Percentiles rank a stretch among this genome's conserved stretches.
Conservation (phyloP, 202 grass and related monocot species). For the Bolboschoenoplectus hybrid region DNA sequence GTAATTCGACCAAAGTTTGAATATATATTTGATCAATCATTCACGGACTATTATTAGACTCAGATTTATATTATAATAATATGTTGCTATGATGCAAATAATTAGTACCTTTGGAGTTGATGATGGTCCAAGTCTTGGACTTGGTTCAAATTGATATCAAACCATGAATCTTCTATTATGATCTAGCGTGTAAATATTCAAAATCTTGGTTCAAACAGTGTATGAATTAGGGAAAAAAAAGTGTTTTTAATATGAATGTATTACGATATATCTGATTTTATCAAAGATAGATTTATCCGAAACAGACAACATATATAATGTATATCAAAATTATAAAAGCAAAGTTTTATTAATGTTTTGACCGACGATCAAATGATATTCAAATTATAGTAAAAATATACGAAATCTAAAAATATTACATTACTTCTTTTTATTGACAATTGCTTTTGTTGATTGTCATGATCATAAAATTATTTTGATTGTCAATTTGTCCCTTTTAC, state of each 20-base stretch:
- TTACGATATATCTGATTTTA: neutral
- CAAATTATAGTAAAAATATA: too few species aligned
- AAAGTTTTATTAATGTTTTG: too few species aligned
- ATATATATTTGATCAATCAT: conserved; percentile 13
- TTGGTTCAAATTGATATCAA: neutral
- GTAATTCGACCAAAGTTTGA: conserved; percentile 6
- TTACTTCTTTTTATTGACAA: neutral
- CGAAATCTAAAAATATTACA: too few species aligned
- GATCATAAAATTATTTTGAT: neutral
- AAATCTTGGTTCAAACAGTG: neutral
- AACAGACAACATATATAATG: too few species aligned
- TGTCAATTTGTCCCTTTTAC: neutral
- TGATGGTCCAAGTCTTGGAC: conserved; percentile 3
- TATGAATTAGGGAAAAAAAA: neutral
- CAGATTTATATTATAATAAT: neutral
- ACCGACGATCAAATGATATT: too few species aligned
- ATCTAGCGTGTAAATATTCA: neutral
- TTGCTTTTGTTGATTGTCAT: neutral
- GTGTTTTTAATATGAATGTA: neutral
- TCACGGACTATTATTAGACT: neutral
- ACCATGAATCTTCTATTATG: neutral
- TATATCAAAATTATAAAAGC: too few species aligned
- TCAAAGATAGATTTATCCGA: neutral
- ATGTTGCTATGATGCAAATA: neutral
- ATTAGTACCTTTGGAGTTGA: neutral